A percentile compares a stretch with the other conserved stretches of the same genome.
phyloP scores from a whole-genome alignment of 768 basidiomycete species.

The Agaricus sinodeliciosus region DNA sequence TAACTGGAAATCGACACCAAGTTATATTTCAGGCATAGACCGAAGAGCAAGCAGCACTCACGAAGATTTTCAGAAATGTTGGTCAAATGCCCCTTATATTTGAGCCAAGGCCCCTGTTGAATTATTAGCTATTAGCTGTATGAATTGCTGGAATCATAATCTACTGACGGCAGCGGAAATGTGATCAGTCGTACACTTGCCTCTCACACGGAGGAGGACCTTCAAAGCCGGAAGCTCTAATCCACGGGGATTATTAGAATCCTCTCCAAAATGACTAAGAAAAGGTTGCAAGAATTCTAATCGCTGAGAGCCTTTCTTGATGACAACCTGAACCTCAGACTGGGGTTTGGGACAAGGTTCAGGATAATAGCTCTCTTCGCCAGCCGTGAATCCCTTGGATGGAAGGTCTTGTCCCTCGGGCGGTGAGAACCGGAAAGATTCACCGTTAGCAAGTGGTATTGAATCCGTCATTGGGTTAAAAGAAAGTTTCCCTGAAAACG shows the following conservation, averaged over 20 bases:
- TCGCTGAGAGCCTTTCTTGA: constrained; percentile 73
- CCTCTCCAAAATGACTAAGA: constrained; percentile 59
- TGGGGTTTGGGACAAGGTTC: constrained; percentile 63
- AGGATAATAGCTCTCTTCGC: constrained; percentile 74
- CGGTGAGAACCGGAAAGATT: constrained; percentile 76
- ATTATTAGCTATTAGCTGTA: constrained; percentile 4
- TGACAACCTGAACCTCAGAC: constrained; percentile 71
- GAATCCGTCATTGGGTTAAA: constrained; percentile 91
- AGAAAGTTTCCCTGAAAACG: constrained; percentile 87
- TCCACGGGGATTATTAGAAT: constrained; percentile 36
- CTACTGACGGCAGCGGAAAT: constrained; percentile 85
- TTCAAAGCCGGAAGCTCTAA: constrained; percentile 78
- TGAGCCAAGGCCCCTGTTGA: constrained; percentile 88
- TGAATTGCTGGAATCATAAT: neutral
- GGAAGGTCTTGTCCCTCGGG: constrained; percentile 86
- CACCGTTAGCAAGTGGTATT: constrained; percentile 58
- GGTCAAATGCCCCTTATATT: constrained; percentile 95
- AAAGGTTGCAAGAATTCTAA: constrained; percentile 88
- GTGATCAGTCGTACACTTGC: constrained; percentile 99
- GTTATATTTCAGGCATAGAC: neutral
- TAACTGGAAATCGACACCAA: constrained; percentile 38
- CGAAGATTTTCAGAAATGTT: constrained; percentile 95
- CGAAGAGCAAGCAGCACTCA: constrained; percentile 31
- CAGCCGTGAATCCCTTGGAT: constrained; percentile 70
- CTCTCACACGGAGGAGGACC: constrained; percentile 85